Conservation (phyloP, 805 yeast genomes). For the Cyberlindnera bimundalis region DNA sequence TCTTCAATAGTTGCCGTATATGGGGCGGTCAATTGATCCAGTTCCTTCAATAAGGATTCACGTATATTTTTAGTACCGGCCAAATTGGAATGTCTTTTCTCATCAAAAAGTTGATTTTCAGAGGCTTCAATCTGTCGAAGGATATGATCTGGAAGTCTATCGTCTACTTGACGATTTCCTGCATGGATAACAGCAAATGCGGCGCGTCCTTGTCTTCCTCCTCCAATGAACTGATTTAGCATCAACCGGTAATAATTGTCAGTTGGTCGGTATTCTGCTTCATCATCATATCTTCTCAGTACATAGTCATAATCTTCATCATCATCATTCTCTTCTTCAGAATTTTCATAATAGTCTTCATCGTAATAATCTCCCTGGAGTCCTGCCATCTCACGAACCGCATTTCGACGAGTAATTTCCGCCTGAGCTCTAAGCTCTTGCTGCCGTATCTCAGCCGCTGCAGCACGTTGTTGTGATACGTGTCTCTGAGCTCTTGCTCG, state of each 20-base stretch:
- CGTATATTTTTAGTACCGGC: constrained; percentile 3
- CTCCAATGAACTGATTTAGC: no score
- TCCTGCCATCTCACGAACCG: not conserved
- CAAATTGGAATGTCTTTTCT: constrained; percentile 12
- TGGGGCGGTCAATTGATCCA: not conserved
- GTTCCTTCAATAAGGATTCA: not conserved
- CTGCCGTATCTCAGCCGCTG: not conserved
- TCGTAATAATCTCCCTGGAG: constrained; percentile 5
- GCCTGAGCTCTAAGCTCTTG: not conserved
- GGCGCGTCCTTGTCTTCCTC: no score
- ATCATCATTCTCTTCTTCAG: constrained; percentile 8
- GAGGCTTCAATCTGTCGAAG: constrained; percentile 18
- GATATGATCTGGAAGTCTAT: constrained; percentile 14
- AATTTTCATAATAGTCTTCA: not conserved
- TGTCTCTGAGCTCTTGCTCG: not conserved
- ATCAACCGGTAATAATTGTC: no score
- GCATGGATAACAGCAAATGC: no score
- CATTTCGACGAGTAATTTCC: not conserved
- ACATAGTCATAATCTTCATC: constrained; percentile 1
- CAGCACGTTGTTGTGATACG: not conserved
- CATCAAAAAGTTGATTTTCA: constrained; percentile 19
- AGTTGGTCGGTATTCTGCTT: no score
- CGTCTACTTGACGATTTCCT: no score
- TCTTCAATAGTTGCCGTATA: constrained; percentile 29
- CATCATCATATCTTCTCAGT: not conserved